A percentile compares a stretch with the other conserved stretches of the same genome.
These are phyloP conservation scores for Nemania diffusa DNA, from an alignment of 2,329 filamentous ascomycete species.

Conservation along the genomic window DNA sequence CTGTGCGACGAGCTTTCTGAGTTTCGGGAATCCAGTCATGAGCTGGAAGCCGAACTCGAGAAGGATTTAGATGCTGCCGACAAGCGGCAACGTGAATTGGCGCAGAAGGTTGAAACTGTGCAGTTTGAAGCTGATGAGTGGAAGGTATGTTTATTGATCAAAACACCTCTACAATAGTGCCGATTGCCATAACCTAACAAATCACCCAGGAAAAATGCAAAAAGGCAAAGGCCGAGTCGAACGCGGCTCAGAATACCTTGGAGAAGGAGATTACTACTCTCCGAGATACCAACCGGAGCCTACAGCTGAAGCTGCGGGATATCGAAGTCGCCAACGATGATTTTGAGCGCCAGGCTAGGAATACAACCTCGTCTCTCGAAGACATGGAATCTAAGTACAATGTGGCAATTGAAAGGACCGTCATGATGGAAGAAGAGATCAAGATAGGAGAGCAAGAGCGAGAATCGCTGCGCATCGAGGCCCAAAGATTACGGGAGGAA, in stretches of 20 bases:
- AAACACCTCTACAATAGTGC: not conserved
- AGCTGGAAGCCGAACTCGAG: conserved; percentile 93
- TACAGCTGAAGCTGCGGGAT: conserved; percentile 87
- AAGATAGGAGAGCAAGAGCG: conserved; percentile 91
- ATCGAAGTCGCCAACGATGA: conserved; percentile 99
- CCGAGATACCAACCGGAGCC: conserved; percentile 82
- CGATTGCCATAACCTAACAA: conserved; percentile 18
- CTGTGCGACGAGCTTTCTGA: conserved; percentile 91
- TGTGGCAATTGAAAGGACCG: conserved; percentile 87
- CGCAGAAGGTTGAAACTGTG: conserved; percentile 86
- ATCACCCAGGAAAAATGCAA: conserved; percentile 85
- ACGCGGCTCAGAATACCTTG: conserved; percentile 81
- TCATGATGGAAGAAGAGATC: conserved; percentile 96
- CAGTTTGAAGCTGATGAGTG: conserved; percentile 96
- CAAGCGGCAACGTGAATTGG: conserved; percentile 85
- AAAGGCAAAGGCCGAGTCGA: conserved; percentile 90
- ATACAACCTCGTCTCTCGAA: conserved; percentile 94
- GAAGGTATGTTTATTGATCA: conserved; percentile 76
- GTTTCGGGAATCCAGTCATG: conserved; percentile 92
- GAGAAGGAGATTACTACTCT: conserved; percentile 97
- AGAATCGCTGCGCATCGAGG: conserved; percentile 87
- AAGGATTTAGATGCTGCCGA: conserved; percentile 96
- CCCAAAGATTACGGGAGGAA: conserved; percentile 89
- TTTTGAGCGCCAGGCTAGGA: conserved; percentile 94
- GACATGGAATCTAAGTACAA: conserved; percentile 98